Conservation (phyloP, 352 stramenopile species). For the Globisporangium spiculum region DNA sequence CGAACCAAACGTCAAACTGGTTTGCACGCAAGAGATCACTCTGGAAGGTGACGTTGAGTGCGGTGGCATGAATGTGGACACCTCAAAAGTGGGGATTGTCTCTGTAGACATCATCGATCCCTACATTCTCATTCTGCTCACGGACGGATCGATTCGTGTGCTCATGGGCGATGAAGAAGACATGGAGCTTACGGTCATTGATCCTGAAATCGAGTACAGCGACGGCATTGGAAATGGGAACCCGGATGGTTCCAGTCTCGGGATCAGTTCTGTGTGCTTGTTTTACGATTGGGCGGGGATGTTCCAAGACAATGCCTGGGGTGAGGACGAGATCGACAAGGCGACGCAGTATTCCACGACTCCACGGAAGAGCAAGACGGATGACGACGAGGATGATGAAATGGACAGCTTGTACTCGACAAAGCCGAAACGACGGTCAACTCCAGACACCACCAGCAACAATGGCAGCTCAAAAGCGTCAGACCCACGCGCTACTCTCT, state of each 20-base stretch:
- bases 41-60: slow-evolving; percentile 77
- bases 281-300: slow-evolving; percentile 86
- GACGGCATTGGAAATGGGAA: slow-evolving; percentile 39
- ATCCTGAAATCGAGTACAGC: slow-evolving; percentile 63
- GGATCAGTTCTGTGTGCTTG: slow-evolving; percentile 67
- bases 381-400: slow-evolving; percentile 60
- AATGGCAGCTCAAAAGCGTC: slow-evolving; percentile 33
- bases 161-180: slow-evolving; percentile 83
- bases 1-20: slow-evolving; percentile 54
- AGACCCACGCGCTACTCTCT: not conserved
- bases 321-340: slow-evolving; percentile 35
- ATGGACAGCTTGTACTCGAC: slow-evolving; percentile 71
- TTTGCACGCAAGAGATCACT: slow-evolving; percentile 83
- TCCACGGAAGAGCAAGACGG: slow-evolving; percentile 19
- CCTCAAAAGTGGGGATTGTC: slow-evolving; percentile 66
- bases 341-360: slow-evolving; percentile 20
- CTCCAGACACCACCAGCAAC: slow-evolving; percentile 2
- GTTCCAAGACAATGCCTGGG: slow-evolving; percentile 65
- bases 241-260: slow-evolving; percentile 18
- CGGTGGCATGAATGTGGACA: slow-evolving; percentile 83
- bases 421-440: slow-evolving; percentile 27
- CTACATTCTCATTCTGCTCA: slow-evolving; percentile 80
- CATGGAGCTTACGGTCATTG: slow-evolving; percentile 76
- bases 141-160: slow-evolving; percentile 74
- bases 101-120: slow-evolving; percentile 83